Evolutionary conservation across 148 eudicot species (phyloP), one percentile per base, ranked within the genome.

Genomic region (Rhododendron griersonianum): DNA sequence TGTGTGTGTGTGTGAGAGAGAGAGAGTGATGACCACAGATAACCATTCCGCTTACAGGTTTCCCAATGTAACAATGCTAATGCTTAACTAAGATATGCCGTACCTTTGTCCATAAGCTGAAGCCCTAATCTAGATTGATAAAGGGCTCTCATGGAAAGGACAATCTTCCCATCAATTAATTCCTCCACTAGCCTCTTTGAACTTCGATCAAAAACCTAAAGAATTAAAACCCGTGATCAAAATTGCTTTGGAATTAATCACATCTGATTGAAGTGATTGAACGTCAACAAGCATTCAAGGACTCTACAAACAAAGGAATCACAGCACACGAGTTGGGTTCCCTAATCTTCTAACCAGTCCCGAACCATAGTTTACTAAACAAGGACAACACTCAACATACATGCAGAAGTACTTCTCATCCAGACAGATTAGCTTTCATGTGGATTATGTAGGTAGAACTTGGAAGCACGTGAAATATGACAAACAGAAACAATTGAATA

Each of bases 111-210:
- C 92, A 96, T 91, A 85, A 96, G 86, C 76, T 91, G 92, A 81
- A 92, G 93, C 53, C 99, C 99, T 63, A 94, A 44, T 89, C 92
- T 95, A 86, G 94, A 92, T 84, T 95, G 99, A 87, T 96, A 96
- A 81, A 96, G 89, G 84, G 98, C 94, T 91, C 99, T 91, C 98
- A 96, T 95, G 78, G 99, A 93, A 85, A 96, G 82, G 82, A 96
- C 91, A 86, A 96, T 95, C 91, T 95, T 96, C 81, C 93, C 90
- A 84, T 95, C 96, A 86, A 96, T 95, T 87, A 93, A 69, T 93
- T 96, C 99, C 90, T 96, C 99, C 84, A 95, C 98, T 80, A 96
- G 88, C 91, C 96, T 93, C 89, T 90, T 93, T 78, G 93, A 86
- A 81, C 84, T 86, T 84, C 98, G 93, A 85, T 96, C 99, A 89